These are phyloP conservation scores for Cucurbitaria berberidis DNA, from an alignment of 2,329 filamentous ascomycete species.

Conservation along the genomic window DNA sequence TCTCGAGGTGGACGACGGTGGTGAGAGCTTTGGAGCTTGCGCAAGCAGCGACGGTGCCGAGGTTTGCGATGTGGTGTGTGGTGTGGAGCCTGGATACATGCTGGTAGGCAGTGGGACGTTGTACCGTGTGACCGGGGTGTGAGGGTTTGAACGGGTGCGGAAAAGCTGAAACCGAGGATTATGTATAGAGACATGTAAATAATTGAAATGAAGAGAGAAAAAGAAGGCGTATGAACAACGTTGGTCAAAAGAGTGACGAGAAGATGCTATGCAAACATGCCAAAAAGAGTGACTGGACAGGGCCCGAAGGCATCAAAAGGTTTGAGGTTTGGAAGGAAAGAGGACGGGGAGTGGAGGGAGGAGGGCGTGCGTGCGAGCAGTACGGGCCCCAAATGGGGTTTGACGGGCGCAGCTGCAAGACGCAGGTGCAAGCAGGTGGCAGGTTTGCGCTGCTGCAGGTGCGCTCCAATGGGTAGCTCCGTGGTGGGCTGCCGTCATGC, in stretches of 20 bases:
- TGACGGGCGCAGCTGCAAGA: slow-evolving; percentile 38
- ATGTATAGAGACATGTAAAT: slow-evolving; percentile 31
- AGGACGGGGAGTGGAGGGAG: slow-evolving; percentile 38
- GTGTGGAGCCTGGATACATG: slow-evolving; percentile 39
- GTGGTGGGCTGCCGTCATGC: slow-evolving; percentile 29
- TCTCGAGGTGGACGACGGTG: slow-evolving; percentile 33
- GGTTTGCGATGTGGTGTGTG: slow-evolving; percentile 34
- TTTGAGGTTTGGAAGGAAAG: slow-evolving; percentile 35
- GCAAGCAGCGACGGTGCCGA: slow-evolving; percentile 33
- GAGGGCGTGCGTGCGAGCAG: slow-evolving; percentile 30
- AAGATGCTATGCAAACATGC: slow-evolving; percentile 43
- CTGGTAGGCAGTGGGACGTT: slow-evolving; percentile 29
- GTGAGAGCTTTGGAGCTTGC: slow-evolving; percentile 40
- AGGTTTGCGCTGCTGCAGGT: slow-evolving; percentile 12
- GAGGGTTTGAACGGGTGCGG: slow-evolving; percentile 28
- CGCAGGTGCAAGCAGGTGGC: slow-evolving; percentile 42
- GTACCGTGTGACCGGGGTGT: slow-evolving; percentile 29
- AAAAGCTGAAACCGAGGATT: slow-evolving; percentile 38
- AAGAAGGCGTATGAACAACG: slow-evolving; percentile 29
- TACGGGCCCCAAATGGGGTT: slow-evolving; percentile 34
- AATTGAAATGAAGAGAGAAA: slow-evolving; percentile 23
- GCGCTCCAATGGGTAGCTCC: slow-evolving; percentile 26
- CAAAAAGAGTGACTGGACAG: slow-evolving; percentile 44
- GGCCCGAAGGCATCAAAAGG: slow-evolving; percentile 44
- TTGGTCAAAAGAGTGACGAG: slow-evolving; percentile 42